Evolutionary conservation across 139 green algal species (phyloP).

Genomic region (Spirogloea muscicola): DNA sequence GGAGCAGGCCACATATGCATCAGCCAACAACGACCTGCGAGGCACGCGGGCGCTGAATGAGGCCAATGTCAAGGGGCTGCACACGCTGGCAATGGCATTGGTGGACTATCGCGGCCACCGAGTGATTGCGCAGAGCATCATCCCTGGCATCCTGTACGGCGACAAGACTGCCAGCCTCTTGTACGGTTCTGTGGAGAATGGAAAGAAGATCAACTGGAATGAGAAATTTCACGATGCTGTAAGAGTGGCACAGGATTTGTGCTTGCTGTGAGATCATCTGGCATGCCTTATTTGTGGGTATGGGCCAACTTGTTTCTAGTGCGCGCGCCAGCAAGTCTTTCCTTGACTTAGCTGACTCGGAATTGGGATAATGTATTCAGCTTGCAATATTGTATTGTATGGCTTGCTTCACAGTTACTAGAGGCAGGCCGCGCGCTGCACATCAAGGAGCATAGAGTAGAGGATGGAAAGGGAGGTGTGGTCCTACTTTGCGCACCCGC

Average conservation of each 20-base stretch:
- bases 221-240: conserved; percentile 47
- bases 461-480: conserved; percentile 28
- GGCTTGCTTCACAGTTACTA: conserved; percentile 28
- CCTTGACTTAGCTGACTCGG: too few species aligned
- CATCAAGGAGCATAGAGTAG: conserved; percentile 44
- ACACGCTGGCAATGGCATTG: conserved; percentile 37
- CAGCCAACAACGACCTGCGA: conserved; percentile 49
- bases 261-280: too few species aligned
- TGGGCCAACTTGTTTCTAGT: too few species aligned
- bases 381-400: too few species aligned
- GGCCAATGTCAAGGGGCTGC: conserved; percentile 21
- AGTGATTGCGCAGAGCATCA: conserved; percentile 31
- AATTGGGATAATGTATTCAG: too few species aligned
- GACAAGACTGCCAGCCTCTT: conserved; percentile 34
- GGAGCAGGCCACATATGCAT: conserved; percentile 49
- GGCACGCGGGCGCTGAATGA: conserved; percentile 26
- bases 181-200: conserved; percentile 45
- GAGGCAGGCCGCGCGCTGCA: conserved; percentile 25
- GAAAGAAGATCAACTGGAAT: conserved; percentile 38
- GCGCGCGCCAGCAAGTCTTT: too few species aligned
- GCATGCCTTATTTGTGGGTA: too few species aligned
- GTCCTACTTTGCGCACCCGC: conserved; percentile 28
- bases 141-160: conserved; percentile 41
- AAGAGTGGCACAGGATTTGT: too few species aligned
- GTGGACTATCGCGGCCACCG: conserved; percentile 47